Conservation (phyloP, 352 stramenopile genomes). For the Lagenidium giganteum region DNA sequence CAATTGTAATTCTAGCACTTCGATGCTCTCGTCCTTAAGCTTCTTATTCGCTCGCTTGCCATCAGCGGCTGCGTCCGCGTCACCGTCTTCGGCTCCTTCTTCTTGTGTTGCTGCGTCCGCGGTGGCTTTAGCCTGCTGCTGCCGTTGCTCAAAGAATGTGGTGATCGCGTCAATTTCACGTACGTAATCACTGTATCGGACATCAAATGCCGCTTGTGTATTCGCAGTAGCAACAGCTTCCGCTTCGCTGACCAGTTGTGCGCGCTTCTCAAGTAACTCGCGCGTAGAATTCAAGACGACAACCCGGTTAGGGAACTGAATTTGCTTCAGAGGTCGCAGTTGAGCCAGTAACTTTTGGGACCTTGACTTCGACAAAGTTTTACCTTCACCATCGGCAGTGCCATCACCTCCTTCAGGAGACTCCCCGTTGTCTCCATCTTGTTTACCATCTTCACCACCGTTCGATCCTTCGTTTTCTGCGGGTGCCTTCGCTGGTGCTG, state of each 20-base stretch:
- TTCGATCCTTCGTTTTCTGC: slow-evolving; percentile 6
- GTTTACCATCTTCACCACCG: slow-evolving; percentile 6
- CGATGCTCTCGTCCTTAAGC: slow-evolving; percentile 30
- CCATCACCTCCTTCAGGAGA: slow-evolving; percentile 10
- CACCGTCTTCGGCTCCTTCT: no score
- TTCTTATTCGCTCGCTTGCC: no score
- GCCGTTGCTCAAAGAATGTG: slow-evolving; percentile 61
- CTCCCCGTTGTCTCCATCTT: slow-evolving; percentile 14
- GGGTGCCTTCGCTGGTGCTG: no score
- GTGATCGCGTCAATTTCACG: slow-evolving; percentile 37
- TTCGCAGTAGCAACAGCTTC: slow-evolving; percentile 54
- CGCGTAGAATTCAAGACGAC: slow-evolving; percentile 49
- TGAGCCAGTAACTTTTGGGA: slow-evolving; percentile 33
- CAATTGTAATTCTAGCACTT: slow-evolving; percentile 65
- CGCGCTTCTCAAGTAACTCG: slow-evolving; percentile 44
- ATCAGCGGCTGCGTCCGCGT: no score
- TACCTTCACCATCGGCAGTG: slow-evolving; percentile 9
- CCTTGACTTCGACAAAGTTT: slow-evolving; percentile 21
- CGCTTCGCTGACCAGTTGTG: slow-evolving; percentile 47
- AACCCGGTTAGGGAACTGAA: slow-evolving; percentile 61
- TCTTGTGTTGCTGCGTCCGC: no score
- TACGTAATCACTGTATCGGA: slow-evolving; percentile 40
- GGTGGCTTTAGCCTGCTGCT: no score
- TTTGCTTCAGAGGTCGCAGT: slow-evolving; percentile 27
- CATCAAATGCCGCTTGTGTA: slow-evolving; percentile 48